A percentile compares a stretch with the other conserved stretches of the same genome.
phyloP scores from a whole-genome alignment of 768 basidiomycete species.

The Pulveroboletus sp. region DNA sequence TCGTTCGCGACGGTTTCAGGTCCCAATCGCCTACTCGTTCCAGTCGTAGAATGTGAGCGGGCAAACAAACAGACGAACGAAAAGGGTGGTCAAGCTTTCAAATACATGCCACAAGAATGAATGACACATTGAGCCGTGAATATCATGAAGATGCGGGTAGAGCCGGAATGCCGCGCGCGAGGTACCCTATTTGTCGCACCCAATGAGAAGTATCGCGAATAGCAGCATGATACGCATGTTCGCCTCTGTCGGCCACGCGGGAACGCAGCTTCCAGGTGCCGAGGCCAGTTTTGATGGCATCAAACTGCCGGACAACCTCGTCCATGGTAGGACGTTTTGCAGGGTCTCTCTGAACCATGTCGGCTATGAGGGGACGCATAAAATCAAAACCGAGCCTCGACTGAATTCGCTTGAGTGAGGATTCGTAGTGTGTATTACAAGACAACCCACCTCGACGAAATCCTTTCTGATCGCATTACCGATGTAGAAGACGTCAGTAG shows the following conservation, averaged over 20 bases:
- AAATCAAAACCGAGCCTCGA: constrained; percentile 30
- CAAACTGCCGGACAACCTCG: constrained; percentile 32
- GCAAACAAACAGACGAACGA: no score
- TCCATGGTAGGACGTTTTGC: constrained; percentile 35
- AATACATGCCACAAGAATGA: no score
- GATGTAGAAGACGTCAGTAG: constrained; percentile 42
- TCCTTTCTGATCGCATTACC: constrained; percentile 33
- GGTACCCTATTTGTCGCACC: constrained; percentile 20
- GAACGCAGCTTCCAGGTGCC: constrained; percentile 27
- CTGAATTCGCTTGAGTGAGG: no score
- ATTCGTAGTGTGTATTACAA: no score
- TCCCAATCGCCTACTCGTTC: no score
- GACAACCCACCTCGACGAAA: constrained; percentile 28
- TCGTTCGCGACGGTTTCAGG: no score
- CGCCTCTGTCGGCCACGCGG: constrained; percentile 9
- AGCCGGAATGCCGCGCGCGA: constrained; percentile 15
- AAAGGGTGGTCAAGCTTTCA: no score
- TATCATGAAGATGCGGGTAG: background rate
- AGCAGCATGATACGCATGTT: constrained; percentile 1
- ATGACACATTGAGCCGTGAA: no score
- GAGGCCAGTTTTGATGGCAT: constrained; percentile 13
- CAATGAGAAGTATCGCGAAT: constrained; percentile 25
- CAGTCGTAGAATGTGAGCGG: no score
- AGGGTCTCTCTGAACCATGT: constrained; percentile 37
- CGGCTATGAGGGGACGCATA: constrained; percentile 28